Percentiles rank a stretch among this genome's conserved stretches.
phyloP scores from a whole-genome alignment of 2,329 filamentous ascomycete genomes.

The Aphanocladium album region DNA sequence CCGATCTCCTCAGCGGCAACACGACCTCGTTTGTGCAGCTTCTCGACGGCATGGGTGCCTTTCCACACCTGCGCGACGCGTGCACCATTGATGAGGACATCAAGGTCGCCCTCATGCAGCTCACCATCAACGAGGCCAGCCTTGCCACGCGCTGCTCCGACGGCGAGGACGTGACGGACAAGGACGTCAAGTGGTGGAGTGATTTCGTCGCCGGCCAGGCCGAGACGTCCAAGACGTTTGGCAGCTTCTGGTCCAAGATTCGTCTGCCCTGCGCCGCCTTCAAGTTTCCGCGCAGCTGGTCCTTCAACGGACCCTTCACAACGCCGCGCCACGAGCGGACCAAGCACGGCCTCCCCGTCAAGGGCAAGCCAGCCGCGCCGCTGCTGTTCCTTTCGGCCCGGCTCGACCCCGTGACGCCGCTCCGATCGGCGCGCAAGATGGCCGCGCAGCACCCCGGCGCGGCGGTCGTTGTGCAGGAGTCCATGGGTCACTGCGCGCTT shows the following conservation, averaged over 20 bases:
- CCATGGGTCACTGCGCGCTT: slow-evolving; percentile 18
- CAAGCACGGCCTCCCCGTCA: not conserved
- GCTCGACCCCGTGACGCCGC: slow-evolving; percentile 36
- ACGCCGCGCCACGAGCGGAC: slow-evolving; percentile 15
- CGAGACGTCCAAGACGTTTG: slow-evolving; percentile 18
- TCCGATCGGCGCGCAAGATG: slow-evolving; percentile 27
- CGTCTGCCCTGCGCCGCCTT: slow-evolving; percentile 30
- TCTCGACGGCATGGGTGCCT: slow-evolving; percentile 19
- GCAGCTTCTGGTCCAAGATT: slow-evolving; percentile 19
- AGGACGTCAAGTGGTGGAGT: not conserved
- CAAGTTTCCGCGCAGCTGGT: slow-evolving; percentile 25
- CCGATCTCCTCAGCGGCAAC: slow-evolving; percentile 24
- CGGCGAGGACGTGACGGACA: slow-evolving; percentile 2
- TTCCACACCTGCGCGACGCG: slow-evolving; percentile 14
- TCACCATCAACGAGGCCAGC: slow-evolving; percentile 17
- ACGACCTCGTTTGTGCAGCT: slow-evolving; percentile 18
- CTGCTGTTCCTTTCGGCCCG: slow-evolving; percentile 33
- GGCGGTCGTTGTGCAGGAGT: slow-evolving; percentile 20
- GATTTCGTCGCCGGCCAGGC: slow-evolving; percentile 15
- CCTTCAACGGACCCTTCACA: slow-evolving; percentile 22
- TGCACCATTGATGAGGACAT: slow-evolving; percentile 1
- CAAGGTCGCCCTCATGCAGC: slow-evolving; percentile 9
- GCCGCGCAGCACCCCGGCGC: slow-evolving; percentile 19
- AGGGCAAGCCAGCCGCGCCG: slow-evolving; percentile 27
- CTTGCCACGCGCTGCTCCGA: slow-evolving; percentile 15